phyloP scores from a whole-genome alignment of 192 early-diverging fungal genomes.

The Coemansia javaensis region DNA sequence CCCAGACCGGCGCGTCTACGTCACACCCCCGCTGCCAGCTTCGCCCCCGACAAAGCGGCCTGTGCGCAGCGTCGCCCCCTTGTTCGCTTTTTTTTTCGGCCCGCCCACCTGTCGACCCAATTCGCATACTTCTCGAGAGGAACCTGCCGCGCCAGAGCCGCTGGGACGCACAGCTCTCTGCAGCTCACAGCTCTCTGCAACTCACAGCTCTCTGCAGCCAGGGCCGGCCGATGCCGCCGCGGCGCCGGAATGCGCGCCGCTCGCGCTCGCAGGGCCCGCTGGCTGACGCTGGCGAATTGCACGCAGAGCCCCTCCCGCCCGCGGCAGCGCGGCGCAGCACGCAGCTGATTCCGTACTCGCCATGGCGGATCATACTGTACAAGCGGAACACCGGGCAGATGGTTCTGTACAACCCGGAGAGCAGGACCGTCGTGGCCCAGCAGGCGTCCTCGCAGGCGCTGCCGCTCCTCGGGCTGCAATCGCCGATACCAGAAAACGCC shows the following conservation, averaged over 20 bases:
- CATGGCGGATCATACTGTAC: conserved; percentile 48
- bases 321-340: conserved; percentile 8
- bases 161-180: no score
- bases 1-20: no score
- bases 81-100: no score
- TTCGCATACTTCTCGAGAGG: no score
- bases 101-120: no score
- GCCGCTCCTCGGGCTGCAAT: not conserved
- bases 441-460: conserved; percentile 15
- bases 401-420: conserved; percentile 65
- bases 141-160: no score
- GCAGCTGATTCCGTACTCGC: conserved; percentile 44
- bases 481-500: conserved; percentile 1
- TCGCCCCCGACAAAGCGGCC: no score
- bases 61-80: no score
- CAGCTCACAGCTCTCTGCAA: no score
- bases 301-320: not conserved
- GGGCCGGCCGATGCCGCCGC: not conserved
- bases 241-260: conserved; percentile 12
- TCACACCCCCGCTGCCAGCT: no score
- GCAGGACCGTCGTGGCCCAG: conserved; percentile 49
- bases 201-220: no score
- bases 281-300: not conserved
- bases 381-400: conserved; percentile 44
- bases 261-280: conserved; percentile 23